Evolutionary conservation across 2,329 filamentous ascomycete genomes (phyloP).

Genomic region (Leptographium radiaticola): DNA sequence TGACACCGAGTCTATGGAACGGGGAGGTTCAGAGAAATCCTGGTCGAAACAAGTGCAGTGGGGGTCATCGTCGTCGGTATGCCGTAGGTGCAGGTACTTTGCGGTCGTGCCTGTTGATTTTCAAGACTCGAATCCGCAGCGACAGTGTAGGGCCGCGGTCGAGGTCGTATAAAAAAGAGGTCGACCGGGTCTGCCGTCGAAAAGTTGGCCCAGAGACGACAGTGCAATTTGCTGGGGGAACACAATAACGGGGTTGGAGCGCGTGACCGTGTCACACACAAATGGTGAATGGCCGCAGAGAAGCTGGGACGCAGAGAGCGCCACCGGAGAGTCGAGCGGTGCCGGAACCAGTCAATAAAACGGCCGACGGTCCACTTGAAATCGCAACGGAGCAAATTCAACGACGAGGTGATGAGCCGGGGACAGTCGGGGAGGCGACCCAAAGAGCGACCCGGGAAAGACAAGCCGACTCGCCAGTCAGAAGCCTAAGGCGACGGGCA

Average conservation of each 20-base stretch:
- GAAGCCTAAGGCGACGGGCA: not conserved
- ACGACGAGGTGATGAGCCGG: no score
- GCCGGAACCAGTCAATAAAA: no score
- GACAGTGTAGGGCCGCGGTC: no score
- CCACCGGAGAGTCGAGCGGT: not conserved
- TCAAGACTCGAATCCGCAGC: no score
- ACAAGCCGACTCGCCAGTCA: not conserved
- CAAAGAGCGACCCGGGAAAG: no score
- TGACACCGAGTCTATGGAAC: constrained; percentile 2
- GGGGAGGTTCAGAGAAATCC: constrained; percentile 33
- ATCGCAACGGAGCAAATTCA: no score
- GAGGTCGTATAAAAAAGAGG: not conserved
- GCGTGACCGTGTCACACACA: not conserved
- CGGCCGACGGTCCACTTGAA: no score
- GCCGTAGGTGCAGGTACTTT: not conserved
- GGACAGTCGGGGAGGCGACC: no score
- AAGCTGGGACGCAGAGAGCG: not conserved
- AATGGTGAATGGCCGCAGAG: not conserved
- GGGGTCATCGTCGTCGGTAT: constrained; percentile 21
- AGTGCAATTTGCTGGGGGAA: not conserved
- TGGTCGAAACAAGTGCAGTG: constrained; percentile 29
- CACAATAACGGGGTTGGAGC: not conserved
- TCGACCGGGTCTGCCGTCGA: not conserved
- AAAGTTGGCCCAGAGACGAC: not conserved
- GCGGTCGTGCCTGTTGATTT: no score